Evolutionary conservation across 331 rosid species (phyloP), one percentile per base, ranked within the genome.

Genomic region (Erythrophleum ivorense): DNA sequence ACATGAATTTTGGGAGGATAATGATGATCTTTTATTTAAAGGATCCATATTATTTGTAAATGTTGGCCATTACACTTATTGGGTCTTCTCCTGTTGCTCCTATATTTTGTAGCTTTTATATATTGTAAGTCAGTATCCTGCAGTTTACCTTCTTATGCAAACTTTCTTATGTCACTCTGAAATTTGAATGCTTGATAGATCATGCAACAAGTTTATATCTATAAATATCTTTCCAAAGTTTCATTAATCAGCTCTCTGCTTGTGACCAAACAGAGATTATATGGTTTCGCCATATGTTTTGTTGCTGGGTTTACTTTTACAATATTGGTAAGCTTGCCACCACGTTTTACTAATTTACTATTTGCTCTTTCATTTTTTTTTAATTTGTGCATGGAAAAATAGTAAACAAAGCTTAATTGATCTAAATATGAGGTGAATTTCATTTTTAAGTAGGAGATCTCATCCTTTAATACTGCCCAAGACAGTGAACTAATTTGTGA

Each of bases 231-330:
- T 33, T 43, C 11, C 36, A 38, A 58, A 73, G 59, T 67, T 77
- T 77, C 16, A 55, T 80, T 86, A 66, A 84, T 62, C 58, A 38
- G 71, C 62, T 80, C 21, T 74, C 75, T 84, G 53, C 81, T 36
- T 86, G 29, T 85, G 72, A 79, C 76, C 85, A 48, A 71, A 24
- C 75, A 95, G 97, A 85, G 98, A 83, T 69, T 95, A 41, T 91
- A 95, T 63, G 98, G 97, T 75, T 95, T 95, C 63, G 92, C 97
- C 77, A 89, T 93, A 69, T 95, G 97, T 88, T 90, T 95, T 81
- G 75, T 87, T 79, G 88, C 97, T 80, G 98, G 98, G 34, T 69
- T 91, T 75, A 88, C 97, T 38, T 92, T 86, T 80, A 91, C 97
- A 2, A 87, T 95, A 66, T 78, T 95, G 92, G 98, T 95, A 88